Conservation (phyloP, 352 stramenopile genomes). For the Phytophthora pini region DNA sequence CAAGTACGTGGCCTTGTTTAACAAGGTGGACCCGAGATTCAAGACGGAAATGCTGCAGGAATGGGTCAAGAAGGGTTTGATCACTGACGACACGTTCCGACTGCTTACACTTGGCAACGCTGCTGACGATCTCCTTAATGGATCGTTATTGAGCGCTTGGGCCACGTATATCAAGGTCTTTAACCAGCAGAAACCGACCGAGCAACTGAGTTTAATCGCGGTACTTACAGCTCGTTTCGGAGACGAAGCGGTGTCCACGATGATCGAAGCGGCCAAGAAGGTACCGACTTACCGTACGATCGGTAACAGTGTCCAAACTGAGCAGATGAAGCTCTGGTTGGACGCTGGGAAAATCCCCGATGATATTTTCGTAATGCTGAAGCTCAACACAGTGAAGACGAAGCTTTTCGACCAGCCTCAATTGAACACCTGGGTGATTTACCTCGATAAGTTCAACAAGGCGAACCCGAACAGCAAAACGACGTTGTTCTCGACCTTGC, state of each 20-base stretch:
- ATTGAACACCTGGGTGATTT: conserved; percentile 18
- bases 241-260: conserved; percentile 17
- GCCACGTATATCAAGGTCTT: conserved; percentile 19
- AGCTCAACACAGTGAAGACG: conserved; percentile 11
- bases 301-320: conserved; percentile 2
- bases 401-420: conserved; percentile 18
- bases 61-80: conserved; percentile 12
- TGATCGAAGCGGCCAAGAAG: conserved; percentile 25
- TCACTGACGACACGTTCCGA: conserved; percentile 14
- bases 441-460: conserved; percentile 12
- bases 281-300: neutral
- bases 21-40: conserved; percentile 14
- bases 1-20: conserved; percentile 16
- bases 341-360: conserved; percentile 3
- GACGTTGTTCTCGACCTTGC: conserved; percentile 6
- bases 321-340: conserved; percentile 13
- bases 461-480: conserved; percentile 2
- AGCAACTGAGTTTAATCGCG: conserved; percentile 14
- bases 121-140: conserved; percentile 7
- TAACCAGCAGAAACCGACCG: conserved; percentile 19
- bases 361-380: conserved; percentile 16
- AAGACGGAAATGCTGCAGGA: conserved; percentile 12
- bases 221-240: conserved; percentile 18
- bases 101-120: conserved; percentile 18
- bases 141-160: conserved; percentile 11